Evolutionary conservation across 495 filamentous ascomycete genomes (phyloP), one percentile per base, ranked within the genome.

Genomic region (Pyrenula aspistea): DNA sequence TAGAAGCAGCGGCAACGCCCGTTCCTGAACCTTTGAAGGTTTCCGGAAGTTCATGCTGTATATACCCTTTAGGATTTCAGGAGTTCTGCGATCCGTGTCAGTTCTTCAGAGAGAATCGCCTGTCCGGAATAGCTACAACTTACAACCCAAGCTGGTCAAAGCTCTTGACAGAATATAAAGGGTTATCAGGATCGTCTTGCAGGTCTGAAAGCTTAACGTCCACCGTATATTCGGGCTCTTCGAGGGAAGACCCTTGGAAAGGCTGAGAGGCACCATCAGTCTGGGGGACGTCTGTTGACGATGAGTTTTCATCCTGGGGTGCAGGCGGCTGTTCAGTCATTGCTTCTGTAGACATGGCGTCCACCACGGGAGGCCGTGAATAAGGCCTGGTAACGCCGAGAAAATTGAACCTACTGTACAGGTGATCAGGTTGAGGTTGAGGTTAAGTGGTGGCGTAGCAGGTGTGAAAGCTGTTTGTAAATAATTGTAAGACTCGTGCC

Each of bases 11-110:
- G 93, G 94, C 2, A 98, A 77, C 1, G 92, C 92, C 55, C 82
- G 84, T 68, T 95, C 93, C 71, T 98, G 93, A 64, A 98, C 91
- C 73, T 97, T 97, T 24, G 92, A 96, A 0, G 93, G 93, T 70
- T 94, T 95, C 62, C 81, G 80, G 77, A 96, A 97, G 71, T 87
- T 86, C 85, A 96, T 87, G 53, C 81, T 76, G 51, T 81, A 76
- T 48, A 96, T 75, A 57, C 81, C 83, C 54, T 82, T 73, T 8
- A 85, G 71, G 47, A 87, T 75, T 51, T 75, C 71, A 10, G 64
- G 63, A 56, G 75, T 69, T 22, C 77, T 81, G 57, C 25, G 15
- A 24, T 53, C 21, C 22, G 53, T 47, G 49, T 57, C n/a, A n/a
- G n/a, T n/a, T n/a, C 22, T 51, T 36, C 42, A 48, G 23, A 31